These are phyloP conservation scores for Scutellaria baicalensis DNA, from an alignment of 257 asterid species.

Conservation along the genomic window DNA sequence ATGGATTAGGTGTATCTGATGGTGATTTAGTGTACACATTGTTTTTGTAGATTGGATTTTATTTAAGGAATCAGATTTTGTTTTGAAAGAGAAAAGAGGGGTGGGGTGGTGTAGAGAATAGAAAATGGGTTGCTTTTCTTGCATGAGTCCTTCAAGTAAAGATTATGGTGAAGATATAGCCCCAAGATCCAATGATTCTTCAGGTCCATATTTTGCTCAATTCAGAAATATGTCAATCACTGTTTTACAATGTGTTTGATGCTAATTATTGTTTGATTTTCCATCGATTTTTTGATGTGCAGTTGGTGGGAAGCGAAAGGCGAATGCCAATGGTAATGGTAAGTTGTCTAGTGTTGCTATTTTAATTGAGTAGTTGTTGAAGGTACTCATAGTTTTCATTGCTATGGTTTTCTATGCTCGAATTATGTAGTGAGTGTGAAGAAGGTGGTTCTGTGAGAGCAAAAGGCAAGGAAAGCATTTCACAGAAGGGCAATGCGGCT, in stretches of 20 bases:
- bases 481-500: constrained; percentile 41
- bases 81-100: not conserved
- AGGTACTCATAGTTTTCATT: not conserved
- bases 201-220: constrained; percentile 26
- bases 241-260: not conserved
- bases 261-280: constrained; percentile 5
- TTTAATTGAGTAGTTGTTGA: not conserved
- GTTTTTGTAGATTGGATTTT: constrained; percentile 8
- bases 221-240: not conserved
- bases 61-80: constrained; percentile 4
- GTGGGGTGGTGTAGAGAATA: not conserved
- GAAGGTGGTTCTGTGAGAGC: constrained; percentile 29
- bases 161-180: constrained; percentile 48
- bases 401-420: not conserved
- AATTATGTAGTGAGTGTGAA: constrained; percentile 30
- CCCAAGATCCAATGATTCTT: constrained; percentile 34
- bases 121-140: constrained; percentile 74
- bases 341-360: constrained; percentile 6
- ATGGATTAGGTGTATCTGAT: constrained; percentile 7
- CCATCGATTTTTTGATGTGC: constrained; percentile 5
- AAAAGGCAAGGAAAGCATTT: constrained; percentile 25
- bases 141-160: constrained; percentile 48
- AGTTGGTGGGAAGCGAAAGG: constrained; percentile 37
- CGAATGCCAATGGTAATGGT: constrained; percentile 29
- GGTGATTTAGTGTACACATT: not conserved